Conservation (phyloP, 352 stramenopile species). For the Phytophthora pisi region DNA sequence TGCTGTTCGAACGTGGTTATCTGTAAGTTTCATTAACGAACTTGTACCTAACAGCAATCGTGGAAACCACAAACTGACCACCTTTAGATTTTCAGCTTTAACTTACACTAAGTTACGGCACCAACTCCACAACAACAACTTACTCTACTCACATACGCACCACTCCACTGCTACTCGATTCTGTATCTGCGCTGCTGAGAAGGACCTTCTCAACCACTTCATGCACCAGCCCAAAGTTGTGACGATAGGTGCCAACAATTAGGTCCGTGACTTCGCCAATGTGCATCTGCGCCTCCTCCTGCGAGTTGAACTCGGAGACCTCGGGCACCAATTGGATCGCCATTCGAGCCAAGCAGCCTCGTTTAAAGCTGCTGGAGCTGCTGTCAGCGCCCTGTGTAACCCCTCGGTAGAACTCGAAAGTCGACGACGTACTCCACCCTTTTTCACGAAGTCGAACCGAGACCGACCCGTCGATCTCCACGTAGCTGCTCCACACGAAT, state of each 20-base stretch:
- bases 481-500: constrained; percentile 36
- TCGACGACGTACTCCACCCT: constrained; percentile 34
- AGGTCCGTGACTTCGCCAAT: constrained; percentile 36
- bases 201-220: constrained; percentile 27
- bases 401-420: constrained; percentile 32
- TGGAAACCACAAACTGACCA: neutral
- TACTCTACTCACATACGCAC: neutral
- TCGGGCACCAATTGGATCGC: constrained; percentile 34
- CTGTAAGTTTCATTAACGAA: too few species aligned
- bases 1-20: too few species aligned
- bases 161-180: neutral
- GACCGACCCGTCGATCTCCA: constrained; percentile 35
- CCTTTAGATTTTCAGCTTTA: neutral
- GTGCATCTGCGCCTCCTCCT: constrained; percentile 28
- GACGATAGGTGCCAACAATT: constrained; percentile 31
- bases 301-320: constrained; percentile 21
- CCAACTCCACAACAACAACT: neutral
- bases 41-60: neutral
- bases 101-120: neutral
- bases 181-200: neutral
- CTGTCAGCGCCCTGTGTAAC: constrained; percentile 10
- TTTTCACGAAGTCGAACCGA: constrained; percentile 37
- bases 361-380: constrained; percentile 19
- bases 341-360: constrained; percentile 26
- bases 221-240: constrained; percentile 26